Conservation (phyloP, 768 basidiomycete species). For the Leccinum disarticulatum region DNA sequence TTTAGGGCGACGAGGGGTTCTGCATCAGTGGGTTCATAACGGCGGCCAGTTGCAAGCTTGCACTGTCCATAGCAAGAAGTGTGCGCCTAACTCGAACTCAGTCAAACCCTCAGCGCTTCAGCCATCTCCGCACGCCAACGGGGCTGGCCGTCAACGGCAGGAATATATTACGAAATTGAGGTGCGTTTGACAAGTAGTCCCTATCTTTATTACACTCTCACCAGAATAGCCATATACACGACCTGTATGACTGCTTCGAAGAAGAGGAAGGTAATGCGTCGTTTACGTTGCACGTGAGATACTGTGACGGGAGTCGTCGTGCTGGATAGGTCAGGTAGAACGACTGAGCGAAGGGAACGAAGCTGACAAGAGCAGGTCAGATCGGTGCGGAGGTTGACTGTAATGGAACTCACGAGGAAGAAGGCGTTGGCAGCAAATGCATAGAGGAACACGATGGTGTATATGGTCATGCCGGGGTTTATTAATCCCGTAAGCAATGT, state of each 20-base stretch:
- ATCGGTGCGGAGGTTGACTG: not conserved
- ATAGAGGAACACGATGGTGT: slow-evolving; percentile 76
- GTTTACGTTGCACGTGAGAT: slow-evolving; percentile 75
- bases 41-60: too few species aligned
- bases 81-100: too few species aligned
- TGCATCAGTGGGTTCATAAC: too few species aligned
- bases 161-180: not conserved
- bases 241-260: slow-evolving; percentile 80
- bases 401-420: slow-evolving; percentile 71
- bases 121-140: too few species aligned
- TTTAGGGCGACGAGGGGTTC: too few species aligned
- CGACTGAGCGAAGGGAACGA: slow-evolving; percentile 87
- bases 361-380: slow-evolving; percentile 52
- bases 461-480: slow-evolving; percentile 58
- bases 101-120: too few species aligned
- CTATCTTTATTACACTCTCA: slow-evolving; percentile 47
- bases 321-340: slow-evolving; percentile 73
- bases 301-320: slow-evolving; percentile 53
- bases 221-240: slow-evolving; percentile 82
- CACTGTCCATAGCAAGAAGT: too few species aligned
- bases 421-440: slow-evolving; percentile 88
- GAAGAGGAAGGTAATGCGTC: slow-evolving; percentile 88
- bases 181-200: not conserved
- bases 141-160: not conserved
- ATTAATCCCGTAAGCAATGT: slow-evolving; percentile 74